Percentiles rank a stretch among this genome's conserved stretches.
Evolutionary conservation across 176 grass and related monocot genomes (phyloP).

Genomic region (Saccharum officinarum): DNA sequence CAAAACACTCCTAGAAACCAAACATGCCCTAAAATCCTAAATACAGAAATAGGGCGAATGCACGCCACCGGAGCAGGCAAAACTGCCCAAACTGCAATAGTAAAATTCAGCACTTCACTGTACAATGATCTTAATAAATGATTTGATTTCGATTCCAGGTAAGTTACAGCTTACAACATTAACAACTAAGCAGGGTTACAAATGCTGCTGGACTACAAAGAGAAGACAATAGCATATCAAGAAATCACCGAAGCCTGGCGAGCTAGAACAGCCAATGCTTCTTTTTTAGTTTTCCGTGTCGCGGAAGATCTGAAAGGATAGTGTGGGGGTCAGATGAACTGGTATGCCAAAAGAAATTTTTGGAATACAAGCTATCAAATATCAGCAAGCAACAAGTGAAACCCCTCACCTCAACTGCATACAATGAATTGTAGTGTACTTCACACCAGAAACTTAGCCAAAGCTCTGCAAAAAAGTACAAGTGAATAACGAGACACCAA

Average conservation of each 20-base stretch:
- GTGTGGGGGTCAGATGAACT: conserved; percentile 18
- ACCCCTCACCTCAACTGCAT: conserved; percentile 78
- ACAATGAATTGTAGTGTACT: conserved; percentile 98
- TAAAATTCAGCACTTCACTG: conserved; percentile 11
- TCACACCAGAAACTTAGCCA: conserved; percentile 99
- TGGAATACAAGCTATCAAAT: not conserved
- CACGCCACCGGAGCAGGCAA: not conserved
- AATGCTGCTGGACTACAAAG: conserved; percentile 6
- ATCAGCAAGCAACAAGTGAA: not conserved
- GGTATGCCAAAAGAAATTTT: not conserved
- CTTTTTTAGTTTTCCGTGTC: conserved; percentile 61
- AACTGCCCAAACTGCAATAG: not conserved
- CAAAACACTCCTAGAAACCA: too few relatives aligned
- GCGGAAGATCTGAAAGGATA: conserved; percentile 76
- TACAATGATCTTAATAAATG: conserved; percentile 37
- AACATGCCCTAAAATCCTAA: too few relatives aligned
- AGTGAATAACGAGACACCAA: conserved; percentile 15
- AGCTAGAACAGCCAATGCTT: conserved; percentile 92
- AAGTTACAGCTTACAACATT: conserved; percentile 30
- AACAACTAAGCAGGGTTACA: conserved; percentile 28
- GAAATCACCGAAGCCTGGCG: conserved; percentile 9
- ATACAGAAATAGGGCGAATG: too few relatives aligned
- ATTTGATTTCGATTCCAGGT: conserved; percentile 16
- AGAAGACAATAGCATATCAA: conserved; percentile 12
- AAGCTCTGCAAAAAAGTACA: conserved; percentile 62